Evolutionary conservation across 192 early-diverging fungal species (phyloP), one percentile per base, ranked within the genome.

Genomic region (Coemansia biformis): DNA sequence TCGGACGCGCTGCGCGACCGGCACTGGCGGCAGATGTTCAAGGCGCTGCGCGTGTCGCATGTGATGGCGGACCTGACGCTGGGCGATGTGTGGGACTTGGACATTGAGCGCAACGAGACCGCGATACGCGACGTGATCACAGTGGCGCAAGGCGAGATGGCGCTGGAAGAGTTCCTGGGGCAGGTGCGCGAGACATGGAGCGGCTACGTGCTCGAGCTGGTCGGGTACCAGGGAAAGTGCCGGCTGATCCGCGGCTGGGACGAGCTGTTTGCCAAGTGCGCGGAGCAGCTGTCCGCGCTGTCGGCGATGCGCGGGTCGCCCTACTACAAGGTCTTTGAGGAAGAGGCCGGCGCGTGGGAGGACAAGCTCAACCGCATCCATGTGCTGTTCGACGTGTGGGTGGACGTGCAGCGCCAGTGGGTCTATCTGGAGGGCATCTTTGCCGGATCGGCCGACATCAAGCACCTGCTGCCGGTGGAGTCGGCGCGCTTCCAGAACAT

Each of bases 401-500:
- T 98, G 38, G 95, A 98, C 68, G 97, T 99, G 29, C 97, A 99
- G 76, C 85, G 97, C 32, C 97, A 98, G 63, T 99, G 95, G 94
- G 97, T 99, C 16, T 99, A 99, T 58, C 74, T 99, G 30, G 94
- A 99, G 61, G 97, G 96, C 30, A 97, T 99, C 43, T 99, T 99
- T 59, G 85, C 89, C 31, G 86, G 91, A 43, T 94, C 87, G 45
- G 89, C 86, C 6, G 95, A 99, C 51, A 99, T 99, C 77, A 96
- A 94, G 66, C 90, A 94, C 45, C 75, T 99, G 33, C 68, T 99
- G 7, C 97, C 97, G 0, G 82, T 93, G 5, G 97, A 99, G 76
- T 90, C 85, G n/a, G 82, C 85, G 35, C 82, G 96, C 12, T 99
- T 99, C 78, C 83, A 86, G 48, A 92, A 85, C 75, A 98, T 99